Conservation (phyloP, 768 basidiomycete species). For the Tylopilus sp. region DNA sequence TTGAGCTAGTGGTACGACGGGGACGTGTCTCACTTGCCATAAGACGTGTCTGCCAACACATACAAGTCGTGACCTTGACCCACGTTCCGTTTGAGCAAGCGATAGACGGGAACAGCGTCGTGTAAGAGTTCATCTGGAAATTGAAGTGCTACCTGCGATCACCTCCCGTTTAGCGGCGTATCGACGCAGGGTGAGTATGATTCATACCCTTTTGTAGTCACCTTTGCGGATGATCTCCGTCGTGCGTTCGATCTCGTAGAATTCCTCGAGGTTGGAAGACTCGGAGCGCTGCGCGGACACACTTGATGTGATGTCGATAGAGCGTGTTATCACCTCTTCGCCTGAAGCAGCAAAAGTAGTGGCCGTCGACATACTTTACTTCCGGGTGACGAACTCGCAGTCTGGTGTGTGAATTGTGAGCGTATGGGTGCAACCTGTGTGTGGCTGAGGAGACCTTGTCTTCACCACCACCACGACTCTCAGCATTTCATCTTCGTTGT, state of each 20-base stretch:
- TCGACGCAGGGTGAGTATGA: not conserved
- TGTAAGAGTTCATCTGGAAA: slow-evolving; percentile 92
- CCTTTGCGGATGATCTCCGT: slow-evolving; percentile 55
- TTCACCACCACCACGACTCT: too few relatives aligned
- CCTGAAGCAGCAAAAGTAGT: slow-evolving; percentile 52
- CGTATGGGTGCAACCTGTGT: too few relatives aligned
- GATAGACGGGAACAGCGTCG: slow-evolving; percentile 82
- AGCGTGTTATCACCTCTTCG: slow-evolving; percentile 59
- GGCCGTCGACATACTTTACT: slow-evolving; percentile 13
- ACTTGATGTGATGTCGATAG: slow-evolving; percentile 46
- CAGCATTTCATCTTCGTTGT: too few relatives aligned
- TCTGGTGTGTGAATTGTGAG: too few relatives aligned
- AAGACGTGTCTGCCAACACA: slow-evolving; percentile 96
- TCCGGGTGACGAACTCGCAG: not conserved
- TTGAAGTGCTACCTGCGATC: slow-evolving; percentile 75
- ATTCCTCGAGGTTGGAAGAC: slow-evolving; percentile 50
- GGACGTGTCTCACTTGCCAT: slow-evolving; percentile 67
- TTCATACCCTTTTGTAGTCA: slow-evolving; percentile 65
- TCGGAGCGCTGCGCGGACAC: slow-evolving; percentile 30
- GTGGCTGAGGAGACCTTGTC: too few relatives aligned
- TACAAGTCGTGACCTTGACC: slow-evolving; percentile 59
- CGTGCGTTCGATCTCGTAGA: slow-evolving; percentile 75
- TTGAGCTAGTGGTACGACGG: not conserved
- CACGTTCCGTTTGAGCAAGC: slow-evolving; percentile 52
- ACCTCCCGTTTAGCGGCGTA: not conserved